A percentile compares a stretch with the other conserved stretches of the same genome.
Conservation (phyloP, 768 basidiomycete genomes). For the Leccinum sublutescens region DNA sequence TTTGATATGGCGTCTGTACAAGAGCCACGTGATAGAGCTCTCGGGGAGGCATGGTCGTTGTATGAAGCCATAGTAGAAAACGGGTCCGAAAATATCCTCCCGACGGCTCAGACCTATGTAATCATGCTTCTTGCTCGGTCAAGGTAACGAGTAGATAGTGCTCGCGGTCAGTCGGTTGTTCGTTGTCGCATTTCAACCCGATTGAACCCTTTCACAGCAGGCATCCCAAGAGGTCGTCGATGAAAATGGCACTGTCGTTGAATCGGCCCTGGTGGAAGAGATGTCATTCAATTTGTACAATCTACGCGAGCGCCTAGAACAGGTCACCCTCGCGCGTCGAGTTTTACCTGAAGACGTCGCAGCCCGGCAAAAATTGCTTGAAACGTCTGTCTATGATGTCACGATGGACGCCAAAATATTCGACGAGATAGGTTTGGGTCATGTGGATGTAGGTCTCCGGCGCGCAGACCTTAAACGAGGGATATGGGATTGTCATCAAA, state of each 20-base stretch:
- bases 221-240: background rate
- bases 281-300: conserved; percentile 76
- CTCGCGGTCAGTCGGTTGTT: conserved; percentile 34
- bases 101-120: conserved; percentile 64
- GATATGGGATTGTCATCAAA: conserved; percentile 87
- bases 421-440: conserved; percentile 54
- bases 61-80: conserved; percentile 53
- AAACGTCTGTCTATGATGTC: conserved; percentile 42
- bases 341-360: conserved; percentile 66
- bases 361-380: conserved; percentile 57
- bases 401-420: conserved; percentile 53
- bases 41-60: conserved; percentile 67
- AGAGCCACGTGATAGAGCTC: conserved; percentile 40
- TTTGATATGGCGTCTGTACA: conserved; percentile 52
- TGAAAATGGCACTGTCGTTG: conserved; percentile 10
- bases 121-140: conserved; percentile 60
- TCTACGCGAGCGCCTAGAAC: conserved; percentile 65
- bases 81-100: conserved; percentile 44
- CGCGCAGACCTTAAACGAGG: conserved; percentile 58
- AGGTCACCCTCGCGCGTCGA: conserved; percentile 60
- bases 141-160: conserved; percentile 38
- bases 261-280: conserved; percentile 30
- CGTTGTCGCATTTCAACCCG: background rate
- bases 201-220: conserved; percentile 11
- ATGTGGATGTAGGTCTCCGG: conserved; percentile 41